Conservation (phyloP, 129 eudicot genomes). For the Centrapalus pauciflorus region DNA sequence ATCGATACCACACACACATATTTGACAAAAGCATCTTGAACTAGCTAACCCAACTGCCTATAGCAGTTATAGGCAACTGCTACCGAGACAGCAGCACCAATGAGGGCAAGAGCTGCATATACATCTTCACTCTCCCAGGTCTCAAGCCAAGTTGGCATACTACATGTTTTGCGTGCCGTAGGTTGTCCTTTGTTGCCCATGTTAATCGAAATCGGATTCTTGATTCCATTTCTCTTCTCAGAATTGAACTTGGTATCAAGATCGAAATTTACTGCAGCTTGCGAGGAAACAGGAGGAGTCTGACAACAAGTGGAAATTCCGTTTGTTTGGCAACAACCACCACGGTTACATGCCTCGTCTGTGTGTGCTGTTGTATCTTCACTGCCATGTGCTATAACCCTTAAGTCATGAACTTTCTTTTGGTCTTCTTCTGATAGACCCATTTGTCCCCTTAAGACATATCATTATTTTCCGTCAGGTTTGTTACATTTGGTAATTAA, state of each 20-base stretch:
- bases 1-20: too few species aligned
- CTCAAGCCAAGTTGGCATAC: constrained; percentile 92
- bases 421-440: constrained; percentile 96
- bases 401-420: constrained; percentile 54
- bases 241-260: constrained; percentile 19
- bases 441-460: constrained; percentile 99
- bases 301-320: constrained; percentile 62
- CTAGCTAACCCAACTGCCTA: constrained; percentile 49
- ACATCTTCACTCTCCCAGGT: constrained; percentile 96
- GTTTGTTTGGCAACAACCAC: constrained; percentile 55
- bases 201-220: constrained; percentile 45
- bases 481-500: too few species aligned
- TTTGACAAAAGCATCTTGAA: too few species aligned
- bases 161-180: constrained; percentile 48
- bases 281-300: constrained; percentile 38
- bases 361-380: constrained; percentile 21
- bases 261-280: constrained; percentile 25
- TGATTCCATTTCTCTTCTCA: constrained; percentile 45
- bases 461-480: too few species aligned
- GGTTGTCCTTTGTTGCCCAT: constrained; percentile 37
- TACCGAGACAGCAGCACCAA: constrained; percentile 81
- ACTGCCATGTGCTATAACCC: constrained; percentile 49
- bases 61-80: constrained; percentile 77
- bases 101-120: constrained; percentile 83
- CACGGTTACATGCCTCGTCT: constrained; percentile 33